phyloP scores from a whole-genome alignment of 768 basidiomycete species.

The Hypholoma sublateritium region DNA sequence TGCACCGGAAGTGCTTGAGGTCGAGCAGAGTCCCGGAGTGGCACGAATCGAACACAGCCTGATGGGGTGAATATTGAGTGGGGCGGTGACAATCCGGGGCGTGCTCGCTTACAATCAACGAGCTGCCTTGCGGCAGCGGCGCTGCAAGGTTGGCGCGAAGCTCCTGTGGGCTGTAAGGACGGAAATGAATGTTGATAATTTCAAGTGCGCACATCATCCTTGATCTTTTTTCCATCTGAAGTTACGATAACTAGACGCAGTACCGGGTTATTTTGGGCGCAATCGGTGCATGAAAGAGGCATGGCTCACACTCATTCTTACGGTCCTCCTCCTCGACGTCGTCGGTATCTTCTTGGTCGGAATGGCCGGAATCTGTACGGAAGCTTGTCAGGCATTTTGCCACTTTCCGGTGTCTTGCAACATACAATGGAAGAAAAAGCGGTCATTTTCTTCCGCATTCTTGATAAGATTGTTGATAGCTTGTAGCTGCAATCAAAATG shows the following conservation, averaged over 20 bases:
- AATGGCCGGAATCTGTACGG: constrained; percentile 47
- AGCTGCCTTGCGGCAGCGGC: constrained; percentile 33
- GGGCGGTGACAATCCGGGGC: constrained; percentile 3
- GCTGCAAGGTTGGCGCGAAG: constrained; percentile 35
- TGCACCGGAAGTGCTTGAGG: constrained; percentile 42
- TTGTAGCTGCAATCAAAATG: constrained; percentile 28
- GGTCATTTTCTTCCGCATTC: constrained; percentile 45
- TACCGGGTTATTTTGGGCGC: background rate
- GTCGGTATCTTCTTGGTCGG: constrained; percentile 39
- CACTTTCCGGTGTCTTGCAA: background rate
- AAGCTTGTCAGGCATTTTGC: background rate
- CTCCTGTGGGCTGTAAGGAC: constrained; percentile 20
- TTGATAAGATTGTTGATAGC: constrained; percentile 44
- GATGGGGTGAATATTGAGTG: too few relatives aligned
- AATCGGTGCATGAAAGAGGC: background rate
- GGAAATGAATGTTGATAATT: background rate
- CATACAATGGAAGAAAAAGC: constrained; percentile 60
- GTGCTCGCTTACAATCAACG: constrained; percentile 25
- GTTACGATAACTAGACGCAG: constrained; percentile 34
- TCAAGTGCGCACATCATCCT: constrained; percentile 33
- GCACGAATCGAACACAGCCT: constrained; percentile 39
- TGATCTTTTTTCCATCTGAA: constrained; percentile 35
- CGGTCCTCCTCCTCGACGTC: constrained; percentile 50
- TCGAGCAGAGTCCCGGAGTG: constrained; percentile 39
- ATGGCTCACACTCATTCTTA: constrained; percentile 47